Base-by-base conservation (phyloP, 1,284 basidiomycete genomes). In the Irpex sp. region DNA sequence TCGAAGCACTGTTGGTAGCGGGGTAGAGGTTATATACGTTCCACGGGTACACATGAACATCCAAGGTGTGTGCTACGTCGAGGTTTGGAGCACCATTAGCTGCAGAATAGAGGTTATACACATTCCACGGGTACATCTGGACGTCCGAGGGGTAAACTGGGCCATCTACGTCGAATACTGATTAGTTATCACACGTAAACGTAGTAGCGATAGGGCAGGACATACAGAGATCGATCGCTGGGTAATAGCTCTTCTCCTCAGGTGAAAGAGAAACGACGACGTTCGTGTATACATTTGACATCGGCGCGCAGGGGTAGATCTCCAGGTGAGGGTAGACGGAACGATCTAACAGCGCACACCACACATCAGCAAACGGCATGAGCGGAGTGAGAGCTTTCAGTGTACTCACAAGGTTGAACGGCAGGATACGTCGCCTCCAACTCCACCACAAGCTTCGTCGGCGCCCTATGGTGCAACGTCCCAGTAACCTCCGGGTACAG, bases 91-190 rank as follows among this genome's bases (percentile, higher is more conserved):
- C 16, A 23, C 8, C 37, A 23, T 10, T 18, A 28, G 47, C n/a
- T 3, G 60, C 33, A 0, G 59, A 60, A 39, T 65, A 67, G 36
- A 67, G 61, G 8, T 62, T 28, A 55, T 62, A 57, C n/a, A 65
- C 42, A 5, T 64, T 66, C 28, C 49, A 16, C 23, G 65, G 65
- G 57, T 66, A 66, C 10, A 71, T 72, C 12, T 73, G 61, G 16
- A 71, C 68, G 64, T 80, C 81, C 80, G 19, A 42, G 7, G 56
- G 56, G 4, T 57, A 42, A 18, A 42, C 18, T 4, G 42, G 42
- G 53, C 61, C 56, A 57, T 67, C 63, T 64, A 59, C n/a, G 21
- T 28, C 4, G 6, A 16, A 16, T 6, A 33, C 7, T 6, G 7
- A 63, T 8, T 7, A 21, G 37, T 54, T 3, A 35, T 9, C 10